phyloP scores from a whole-genome alignment of 2,329 filamentous ascomycete genomes.

The Bipolaris bicolor region DNA sequence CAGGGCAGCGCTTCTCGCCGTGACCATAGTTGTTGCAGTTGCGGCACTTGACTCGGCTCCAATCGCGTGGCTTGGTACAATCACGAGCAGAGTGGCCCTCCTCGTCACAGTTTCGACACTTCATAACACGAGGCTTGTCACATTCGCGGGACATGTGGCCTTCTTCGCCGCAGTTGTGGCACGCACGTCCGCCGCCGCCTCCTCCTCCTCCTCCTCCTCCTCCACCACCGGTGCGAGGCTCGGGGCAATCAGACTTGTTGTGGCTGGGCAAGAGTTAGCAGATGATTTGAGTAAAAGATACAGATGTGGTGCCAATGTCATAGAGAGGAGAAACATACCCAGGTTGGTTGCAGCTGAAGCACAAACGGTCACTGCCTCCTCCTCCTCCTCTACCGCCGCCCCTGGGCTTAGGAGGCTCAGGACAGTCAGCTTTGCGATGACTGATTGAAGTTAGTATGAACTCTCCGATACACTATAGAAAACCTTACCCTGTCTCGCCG shows the following conservation, averaged over 20 bases:
- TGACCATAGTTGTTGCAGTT: conserved; percentile 61
- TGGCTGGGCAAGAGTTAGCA: conserved; percentile 22
- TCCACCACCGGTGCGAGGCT: conserved; percentile 24
- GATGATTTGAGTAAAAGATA: no score
- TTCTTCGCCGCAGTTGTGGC: conserved; percentile 36
- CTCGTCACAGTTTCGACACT: conserved; percentile 67
- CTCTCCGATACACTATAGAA: not conserved
- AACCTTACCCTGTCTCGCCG: conserved; percentile 30
- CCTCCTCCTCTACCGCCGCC: conserved; percentile 12
- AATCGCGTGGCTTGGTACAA: conserved; percentile 54
- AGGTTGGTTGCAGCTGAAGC: conserved; percentile 31
- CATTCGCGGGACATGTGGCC: conserved; percentile 40
- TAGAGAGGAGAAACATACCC: conserved; percentile 19
- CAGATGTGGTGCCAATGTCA: not conserved
- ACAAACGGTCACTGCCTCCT: conserved; percentile 22
- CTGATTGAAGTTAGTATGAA: conserved; percentile 10
- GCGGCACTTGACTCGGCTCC: conserved; percentile 64
- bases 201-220: conserved; percentile 22
- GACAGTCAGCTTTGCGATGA: conserved; percentile 35
- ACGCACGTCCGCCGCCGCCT: conserved; percentile 29
- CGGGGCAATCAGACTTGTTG: conserved; percentile 35
- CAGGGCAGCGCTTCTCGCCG: conserved; percentile 49
- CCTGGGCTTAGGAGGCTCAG: conserved; percentile 25
- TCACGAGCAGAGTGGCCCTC: conserved; percentile 59
- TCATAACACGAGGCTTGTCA: conserved; percentile 38